phyloP scores from a whole-genome alignment of 2,329 filamentous ascomycete genomes.

The Calonectria montana region DNA sequence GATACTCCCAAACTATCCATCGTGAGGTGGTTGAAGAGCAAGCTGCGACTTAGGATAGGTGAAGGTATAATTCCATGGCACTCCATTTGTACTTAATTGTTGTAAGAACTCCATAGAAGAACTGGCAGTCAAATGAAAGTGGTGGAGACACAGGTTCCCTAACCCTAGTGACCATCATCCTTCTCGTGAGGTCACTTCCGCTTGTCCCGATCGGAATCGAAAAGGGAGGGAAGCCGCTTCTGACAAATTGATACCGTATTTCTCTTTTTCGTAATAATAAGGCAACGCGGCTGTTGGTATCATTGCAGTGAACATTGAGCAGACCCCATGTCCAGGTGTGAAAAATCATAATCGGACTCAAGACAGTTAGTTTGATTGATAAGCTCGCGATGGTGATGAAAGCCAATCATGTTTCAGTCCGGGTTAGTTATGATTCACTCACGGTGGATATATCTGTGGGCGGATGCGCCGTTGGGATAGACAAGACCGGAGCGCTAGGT shows the following conservation, averaged over 20 bases:
- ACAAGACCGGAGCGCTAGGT: no score
- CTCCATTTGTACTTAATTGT: neutral
- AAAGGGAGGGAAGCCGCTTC: neutral
- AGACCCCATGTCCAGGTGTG: neutral
- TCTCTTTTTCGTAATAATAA: neutral
- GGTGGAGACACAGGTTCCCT: neutral
- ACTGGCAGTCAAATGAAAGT: neutral
- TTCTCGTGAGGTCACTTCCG: neutral
- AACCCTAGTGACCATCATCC: neutral
- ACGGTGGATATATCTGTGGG: no score
- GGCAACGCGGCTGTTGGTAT: neutral
- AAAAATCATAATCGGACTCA: neutral
- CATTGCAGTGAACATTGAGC: neutral
- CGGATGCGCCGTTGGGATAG: no score
- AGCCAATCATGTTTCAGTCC: no score
- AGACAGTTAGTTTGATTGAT: neutral
- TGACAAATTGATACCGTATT: neutral
- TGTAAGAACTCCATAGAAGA: neutral
- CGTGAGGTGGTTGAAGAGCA: neutral
- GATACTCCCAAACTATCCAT: neutral
- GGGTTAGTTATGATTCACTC: no score
- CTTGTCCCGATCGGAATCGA: neutral
- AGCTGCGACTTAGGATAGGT: neutral
- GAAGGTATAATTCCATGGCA: neutral
- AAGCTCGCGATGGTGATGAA: neutral